Evolutionary conservation across 306 rosid genomes (phyloP).

Genomic region (Vicia sativa): DNA sequence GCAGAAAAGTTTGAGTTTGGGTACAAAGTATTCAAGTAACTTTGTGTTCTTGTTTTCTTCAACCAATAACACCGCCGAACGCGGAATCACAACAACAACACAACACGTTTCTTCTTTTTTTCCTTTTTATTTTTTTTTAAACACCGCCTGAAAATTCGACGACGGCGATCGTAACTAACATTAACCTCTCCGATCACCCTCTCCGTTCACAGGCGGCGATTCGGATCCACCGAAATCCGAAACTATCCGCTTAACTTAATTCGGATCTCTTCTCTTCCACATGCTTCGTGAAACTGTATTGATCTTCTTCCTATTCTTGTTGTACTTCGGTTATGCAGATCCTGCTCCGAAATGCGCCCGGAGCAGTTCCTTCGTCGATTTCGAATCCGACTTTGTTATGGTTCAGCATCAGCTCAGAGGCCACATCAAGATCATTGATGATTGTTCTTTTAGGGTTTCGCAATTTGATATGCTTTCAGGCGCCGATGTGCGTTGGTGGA

Average conservation of each 20-base stretch:
- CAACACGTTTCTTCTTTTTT: neutral
- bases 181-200: conserved; percentile 29
- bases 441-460: conserved; percentile 83
- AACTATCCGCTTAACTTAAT: conserved; percentile 13
- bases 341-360: conserved; percentile 53
- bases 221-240: conserved; percentile 35
- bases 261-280: conserved; percentile 45
- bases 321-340: conserved; percentile 56
- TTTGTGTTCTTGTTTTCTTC: conserved; percentile 17
- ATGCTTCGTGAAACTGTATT: conserved; percentile 63
- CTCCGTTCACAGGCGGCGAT: conserved; percentile 8
- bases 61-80: conserved; percentile 21
- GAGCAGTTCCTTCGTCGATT: conserved; percentile 47
- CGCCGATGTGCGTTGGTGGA: conserved; percentile 80
- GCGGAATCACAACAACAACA: neutral
- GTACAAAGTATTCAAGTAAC: neutral
- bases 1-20: too few species aligned
- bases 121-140: neutral
- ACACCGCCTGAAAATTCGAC: neutral
- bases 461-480: conserved; percentile 85
- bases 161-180: conserved; percentile 39
- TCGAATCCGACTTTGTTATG: conserved; percentile 63
- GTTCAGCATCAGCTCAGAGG: conserved; percentile 90
- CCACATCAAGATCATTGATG: conserved; percentile 56
- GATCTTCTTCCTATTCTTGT: conserved; percentile 23